These are phyloP conservation scores for Saccharomycopsis hybrid DNA, from an alignment of 1,139 yeast species.

Conservation along the genomic window DNA sequence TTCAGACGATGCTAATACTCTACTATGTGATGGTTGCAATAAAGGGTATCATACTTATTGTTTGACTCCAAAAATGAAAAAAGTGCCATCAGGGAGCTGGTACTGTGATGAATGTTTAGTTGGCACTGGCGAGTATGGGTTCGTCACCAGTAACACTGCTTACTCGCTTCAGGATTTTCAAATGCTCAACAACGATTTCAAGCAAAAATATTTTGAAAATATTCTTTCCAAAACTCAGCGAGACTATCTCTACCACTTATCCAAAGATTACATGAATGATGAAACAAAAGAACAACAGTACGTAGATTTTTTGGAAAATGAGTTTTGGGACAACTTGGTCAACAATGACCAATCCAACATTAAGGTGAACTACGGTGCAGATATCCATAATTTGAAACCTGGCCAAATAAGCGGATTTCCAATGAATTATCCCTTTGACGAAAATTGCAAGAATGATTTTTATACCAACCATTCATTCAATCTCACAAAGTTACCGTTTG, in stretches of 20 bases:
- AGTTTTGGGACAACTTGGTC: slow-evolving; percentile 52
- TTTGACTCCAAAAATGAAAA: slow-evolving; percentile 43
- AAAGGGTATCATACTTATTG: slow-evolving; percentile 62
- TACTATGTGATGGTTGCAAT: slow-evolving; percentile 72
- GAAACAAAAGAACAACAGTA: slow-evolving; percentile 31
- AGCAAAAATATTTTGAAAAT: slow-evolving; percentile 32
- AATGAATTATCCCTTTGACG: slow-evolving; percentile 35
- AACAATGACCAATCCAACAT: slow-evolving; percentile 40
- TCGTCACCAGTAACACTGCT: slow-evolving; percentile 61
- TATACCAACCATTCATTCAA: slow-evolving; percentile 61
- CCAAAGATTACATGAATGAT: slow-evolving; percentile 24
- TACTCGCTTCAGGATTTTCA: slow-evolving; percentile 59
- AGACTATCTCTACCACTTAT: slow-evolving; percentile 4
- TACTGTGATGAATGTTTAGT: slow-evolving; percentile 74
- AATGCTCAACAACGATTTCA: slow-evolving; percentile 49
- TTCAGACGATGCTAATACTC: slow-evolving; percentile 43
- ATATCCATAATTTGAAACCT: slow-evolving; percentile 53
- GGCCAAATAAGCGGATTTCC: slow-evolving; percentile 72
- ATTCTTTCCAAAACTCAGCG: slow-evolving; percentile 20
- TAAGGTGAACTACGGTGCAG: slow-evolving; percentile 72
- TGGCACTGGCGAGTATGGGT: slow-evolving; percentile 87
- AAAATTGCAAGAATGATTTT: slow-evolving; percentile 26
- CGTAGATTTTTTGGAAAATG: slow-evolving; percentile 42
- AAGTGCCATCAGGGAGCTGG: slow-evolving; percentile 60
- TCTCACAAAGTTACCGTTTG: slow-evolving; percentile 58